These are phyloP conservation scores for Mollisiaceae sp. DNA, from an alignment of 2,329 filamentous ascomycete genomes.

Conservation along the genomic window DNA sequence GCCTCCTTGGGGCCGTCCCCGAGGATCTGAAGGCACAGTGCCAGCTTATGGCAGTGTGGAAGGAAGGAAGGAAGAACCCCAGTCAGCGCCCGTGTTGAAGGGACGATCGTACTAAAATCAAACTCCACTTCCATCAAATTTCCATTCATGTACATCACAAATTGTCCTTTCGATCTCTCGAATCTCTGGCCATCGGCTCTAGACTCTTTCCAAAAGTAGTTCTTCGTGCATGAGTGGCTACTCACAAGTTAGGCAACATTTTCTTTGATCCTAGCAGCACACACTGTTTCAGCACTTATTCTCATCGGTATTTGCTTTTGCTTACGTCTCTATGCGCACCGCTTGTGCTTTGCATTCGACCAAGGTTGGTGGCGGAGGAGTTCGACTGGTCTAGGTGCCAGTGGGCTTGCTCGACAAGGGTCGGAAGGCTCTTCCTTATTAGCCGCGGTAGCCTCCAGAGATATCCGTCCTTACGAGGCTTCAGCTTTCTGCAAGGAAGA, in stretches of 20 bases:
- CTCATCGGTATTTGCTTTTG: not conserved
- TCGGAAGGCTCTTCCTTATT: not conserved
- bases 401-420: not conserved
- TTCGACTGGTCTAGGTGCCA: no score
- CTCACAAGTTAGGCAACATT: not conserved
- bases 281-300: not conserved
- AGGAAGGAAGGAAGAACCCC: not conserved
- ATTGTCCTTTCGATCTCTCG: not conserved
- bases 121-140: not conserved
- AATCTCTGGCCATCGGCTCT: not conserved
- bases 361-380: no score
- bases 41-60: not conserved
- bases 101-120: not conserved
- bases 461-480: not conserved
- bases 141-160: not conserved
- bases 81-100: not conserved
- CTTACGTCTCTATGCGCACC: not conserved
- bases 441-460: no score
- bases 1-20: not conserved
- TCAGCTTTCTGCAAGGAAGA: slow-evolving; percentile 1
- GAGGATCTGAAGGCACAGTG: not conserved
- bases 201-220: slow-evolving; percentile 5
- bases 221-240: slow-evolving; percentile 7
- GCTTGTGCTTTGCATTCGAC: not conserved
- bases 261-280: not conserved